phyloP scores from a whole-genome alignment of 1,284 basidiomycete genomes.

The Neonothopanus nambi region DNA sequence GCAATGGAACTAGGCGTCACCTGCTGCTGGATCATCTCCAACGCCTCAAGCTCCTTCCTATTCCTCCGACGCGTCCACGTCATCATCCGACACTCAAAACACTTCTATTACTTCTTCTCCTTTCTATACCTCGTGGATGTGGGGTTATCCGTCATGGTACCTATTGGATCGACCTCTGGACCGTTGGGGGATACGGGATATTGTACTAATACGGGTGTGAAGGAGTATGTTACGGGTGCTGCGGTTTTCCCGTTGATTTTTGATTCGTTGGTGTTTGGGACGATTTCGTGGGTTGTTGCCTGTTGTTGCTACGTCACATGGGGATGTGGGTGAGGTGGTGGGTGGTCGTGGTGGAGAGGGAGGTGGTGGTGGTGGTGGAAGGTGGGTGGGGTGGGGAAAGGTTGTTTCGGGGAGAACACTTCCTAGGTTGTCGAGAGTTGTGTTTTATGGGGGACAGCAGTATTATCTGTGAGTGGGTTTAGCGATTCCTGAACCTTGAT shows the following conservation, averaged over 20 bases:
- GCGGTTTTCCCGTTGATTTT: constrained; percentile 23
- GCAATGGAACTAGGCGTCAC: constrained; percentile 16
- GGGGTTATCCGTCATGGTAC: no score
- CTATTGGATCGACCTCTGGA: no score
- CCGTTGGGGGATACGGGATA: constrained; percentile 24
- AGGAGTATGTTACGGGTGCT: constrained; percentile 21
- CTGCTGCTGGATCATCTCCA: constrained; percentile 23
- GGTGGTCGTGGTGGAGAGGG: no score
- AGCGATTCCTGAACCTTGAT: not conserved
- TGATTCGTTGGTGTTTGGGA: constrained; percentile 29
- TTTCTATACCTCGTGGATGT: no score
- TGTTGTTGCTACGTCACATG: constrained; percentile 21
- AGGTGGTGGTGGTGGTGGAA: not conserved
- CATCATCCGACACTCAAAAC: no score
- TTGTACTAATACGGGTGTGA: constrained; percentile 18
- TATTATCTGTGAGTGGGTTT: constrained; percentile 24
- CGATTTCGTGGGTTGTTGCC: constrained; percentile 27
- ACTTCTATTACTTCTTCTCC: no score
- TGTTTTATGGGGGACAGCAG: no score
- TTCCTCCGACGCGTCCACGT: no score
- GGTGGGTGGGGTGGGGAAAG: not conserved
- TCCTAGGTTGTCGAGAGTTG: no score
- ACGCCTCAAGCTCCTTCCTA: constrained; percentile 24
- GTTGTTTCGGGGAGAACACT: no score
- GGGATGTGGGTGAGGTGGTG: no score